Base-by-base conservation (phyloP, 2,329 filamentous ascomycete species). In the Pseudogymnoascus sp. region DNA sequence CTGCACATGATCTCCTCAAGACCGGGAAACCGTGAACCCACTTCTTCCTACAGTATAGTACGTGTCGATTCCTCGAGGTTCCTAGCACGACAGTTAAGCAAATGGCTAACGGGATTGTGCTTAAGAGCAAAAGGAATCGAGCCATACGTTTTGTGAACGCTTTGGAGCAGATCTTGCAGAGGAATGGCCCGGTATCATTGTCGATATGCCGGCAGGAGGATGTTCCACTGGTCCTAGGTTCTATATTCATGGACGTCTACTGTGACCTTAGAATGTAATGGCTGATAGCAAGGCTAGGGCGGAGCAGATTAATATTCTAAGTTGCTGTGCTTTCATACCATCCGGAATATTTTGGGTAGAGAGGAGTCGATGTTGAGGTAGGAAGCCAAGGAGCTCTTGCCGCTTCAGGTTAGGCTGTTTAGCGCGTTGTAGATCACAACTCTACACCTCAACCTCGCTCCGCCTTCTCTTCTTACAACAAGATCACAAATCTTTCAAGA, bases 161-260 rank as follows among this genome's bases (percentile, higher is more conserved):
- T 35, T 67, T 67, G 35, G 65, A 65, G 62, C 65, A 67, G 62
- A 67, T 67, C 64, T 65, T 64, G 60, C 65, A 67, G 53, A 64
- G 64, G 40, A 65, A 67, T 60, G 64, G 64, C 59, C 65, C 64
- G 40, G 64, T n/a, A 28, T 64, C 60, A 38, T 28, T 65, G 62
- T 64, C 64, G 60, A 38, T 62, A 36, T 67, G 62, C 60, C 50
- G 60, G 60, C 60, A 15, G 60, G 64, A 50, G 53, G 19, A 9
- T 33, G 31, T 42, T 26, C n/a, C 10, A 60, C 21, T 60, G 5
- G 28, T 62, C 59, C 61, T 23, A 31, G 42, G 21, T 4, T 17
- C 23, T 26, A 33, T 36, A 36, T 64, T 28, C 44, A 61, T 61
- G 38, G 26, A 33, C 17, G 63, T 17, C n/a, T 40, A 7, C 36